These are phyloP conservation scores for Xylaria flabelliformis DNA, from an alignment of 495 filamentous ascomycete species.

Conservation along the genomic window DNA sequence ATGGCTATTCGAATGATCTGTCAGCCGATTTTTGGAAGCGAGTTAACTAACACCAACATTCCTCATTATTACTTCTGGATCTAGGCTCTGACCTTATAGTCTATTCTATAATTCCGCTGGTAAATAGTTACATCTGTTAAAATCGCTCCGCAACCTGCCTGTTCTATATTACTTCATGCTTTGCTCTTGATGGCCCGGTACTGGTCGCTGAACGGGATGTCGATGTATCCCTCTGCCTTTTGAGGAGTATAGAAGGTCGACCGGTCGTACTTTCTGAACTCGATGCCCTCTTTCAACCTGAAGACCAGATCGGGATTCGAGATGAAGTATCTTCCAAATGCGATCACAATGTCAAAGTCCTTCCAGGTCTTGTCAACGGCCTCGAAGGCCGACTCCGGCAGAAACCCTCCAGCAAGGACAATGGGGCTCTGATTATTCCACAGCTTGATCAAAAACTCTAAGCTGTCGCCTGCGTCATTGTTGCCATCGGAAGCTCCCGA, in stretches of 20 bases:
- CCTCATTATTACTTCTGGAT: background rate
- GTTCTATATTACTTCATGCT: background rate
- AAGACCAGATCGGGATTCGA: slow-evolving; percentile 74
- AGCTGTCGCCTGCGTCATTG: slow-evolving; percentile 38
- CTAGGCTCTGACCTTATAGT: background rate
- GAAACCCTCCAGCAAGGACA: slow-evolving; percentile 67
- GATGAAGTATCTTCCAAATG: slow-evolving; percentile 69
- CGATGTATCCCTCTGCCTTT: slow-evolving; percentile 63
- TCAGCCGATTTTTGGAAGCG: background rate
- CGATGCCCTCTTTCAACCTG: slow-evolving; percentile 61
- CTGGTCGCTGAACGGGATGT: slow-evolving; percentile 65
- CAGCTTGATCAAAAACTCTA: slow-evolving; percentile 59
- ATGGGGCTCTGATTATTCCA: slow-evolving; percentile 52
- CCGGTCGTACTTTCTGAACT: slow-evolving; percentile 62
- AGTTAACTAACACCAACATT: background rate
- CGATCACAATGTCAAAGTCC: slow-evolving; percentile 57
- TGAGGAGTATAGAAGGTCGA: slow-evolving; percentile 61
- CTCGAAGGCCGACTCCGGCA: slow-evolving; percentile 50
- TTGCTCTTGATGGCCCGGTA: slow-evolving; percentile 25
- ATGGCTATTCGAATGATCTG: background rate
- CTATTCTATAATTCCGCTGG: background rate
- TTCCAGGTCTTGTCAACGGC: slow-evolving; percentile 60
- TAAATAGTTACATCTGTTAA: background rate
- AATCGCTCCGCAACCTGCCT: background rate
- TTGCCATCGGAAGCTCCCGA: slow-evolving; percentile 48